phyloP scores from a whole-genome alignment of 306 rosid genomes.

The Ceratonia siliqua region DNA sequence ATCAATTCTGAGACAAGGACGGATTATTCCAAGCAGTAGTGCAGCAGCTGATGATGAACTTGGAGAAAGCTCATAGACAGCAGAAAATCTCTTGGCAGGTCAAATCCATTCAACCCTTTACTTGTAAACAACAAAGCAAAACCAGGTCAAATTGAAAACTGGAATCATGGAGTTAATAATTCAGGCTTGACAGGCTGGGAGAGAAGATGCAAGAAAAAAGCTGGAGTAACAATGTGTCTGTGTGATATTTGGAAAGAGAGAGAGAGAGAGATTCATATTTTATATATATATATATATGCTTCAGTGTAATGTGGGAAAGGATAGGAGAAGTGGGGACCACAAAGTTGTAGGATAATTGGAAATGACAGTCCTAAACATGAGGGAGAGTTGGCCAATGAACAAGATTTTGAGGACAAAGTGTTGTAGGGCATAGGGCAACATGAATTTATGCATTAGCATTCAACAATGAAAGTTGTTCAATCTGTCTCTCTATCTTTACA shows the following conservation, averaged over 20 bases:
- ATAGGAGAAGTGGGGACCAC: slow-evolving; percentile 48
- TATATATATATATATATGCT: slow-evolving; percentile 29
- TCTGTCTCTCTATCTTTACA: not conserved
- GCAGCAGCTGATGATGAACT: slow-evolving; percentile 36
- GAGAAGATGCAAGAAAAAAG: slow-evolving; percentile 52
- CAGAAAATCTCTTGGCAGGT: slow-evolving; percentile 56
- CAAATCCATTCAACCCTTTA: slow-evolving; percentile 35
- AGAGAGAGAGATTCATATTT: slow-evolving; percentile 15
- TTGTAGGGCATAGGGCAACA: slow-evolving; percentile 46
- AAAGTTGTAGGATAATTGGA: slow-evolving; percentile 39
- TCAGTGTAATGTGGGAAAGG: slow-evolving; percentile 42
- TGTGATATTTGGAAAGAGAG: slow-evolving; percentile 38
- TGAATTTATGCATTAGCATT: too few species aligned
- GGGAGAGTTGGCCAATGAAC: slow-evolving; percentile 66
- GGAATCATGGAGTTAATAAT: slow-evolving; percentile 67
- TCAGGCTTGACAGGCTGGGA: slow-evolving; percentile 93
- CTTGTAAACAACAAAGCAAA: slow-evolving; percentile 57
- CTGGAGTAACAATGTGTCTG: slow-evolving; percentile 51
- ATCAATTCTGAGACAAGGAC: slow-evolving; percentile 44
- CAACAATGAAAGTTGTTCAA: slow-evolving; percentile 36
- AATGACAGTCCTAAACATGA: slow-evolving; percentile 51
- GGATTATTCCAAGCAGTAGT: slow-evolving; percentile 56
- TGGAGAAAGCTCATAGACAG: slow-evolving; percentile 57
- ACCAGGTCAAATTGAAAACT: slow-evolving; percentile 28
- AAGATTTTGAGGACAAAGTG: slow-evolving; percentile 86